Evolutionary conservation across 495 filamentous ascomycete species (phyloP).

Genomic region (Monascus purpureus): DNA sequence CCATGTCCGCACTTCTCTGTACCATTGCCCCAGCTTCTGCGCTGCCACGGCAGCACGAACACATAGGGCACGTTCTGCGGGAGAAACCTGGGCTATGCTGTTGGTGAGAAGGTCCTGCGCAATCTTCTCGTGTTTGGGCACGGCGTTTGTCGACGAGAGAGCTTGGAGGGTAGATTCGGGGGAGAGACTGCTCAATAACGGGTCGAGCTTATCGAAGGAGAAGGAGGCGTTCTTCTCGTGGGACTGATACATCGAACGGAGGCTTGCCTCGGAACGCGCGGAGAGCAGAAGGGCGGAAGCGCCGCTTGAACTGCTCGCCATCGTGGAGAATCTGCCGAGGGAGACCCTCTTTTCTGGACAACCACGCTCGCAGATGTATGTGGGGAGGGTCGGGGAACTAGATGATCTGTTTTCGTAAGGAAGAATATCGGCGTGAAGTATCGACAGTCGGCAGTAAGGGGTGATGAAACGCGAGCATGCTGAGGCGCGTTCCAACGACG

Average conservation of each 20-base stretch:
- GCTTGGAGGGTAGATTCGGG: constrained; percentile 42
- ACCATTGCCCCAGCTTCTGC: constrained; percentile 62
- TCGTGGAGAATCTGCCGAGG: constrained; percentile 9
- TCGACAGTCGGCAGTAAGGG: constrained; percentile 4
- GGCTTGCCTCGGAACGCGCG: constrained; percentile 9
- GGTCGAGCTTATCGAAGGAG: constrained; percentile 20
- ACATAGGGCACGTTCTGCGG: constrained; percentile 55
- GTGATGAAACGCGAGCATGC: constrained; percentile 15
- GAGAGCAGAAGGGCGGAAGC: constrained; percentile 18
- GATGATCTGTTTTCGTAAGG: constrained; percentile 17
- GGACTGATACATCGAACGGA: constrained; percentile 1
- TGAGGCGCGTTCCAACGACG: constrained; percentile 12
- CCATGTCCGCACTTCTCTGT: constrained; percentile 63
- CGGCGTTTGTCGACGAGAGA: constrained; percentile 38
- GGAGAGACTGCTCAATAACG: constrained; percentile 39
- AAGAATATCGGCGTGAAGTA: constrained; percentile 44
- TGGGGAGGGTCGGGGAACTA: constrained; percentile 50
- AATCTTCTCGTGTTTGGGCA: constrained; percentile 32
- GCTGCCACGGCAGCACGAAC: constrained; percentile 60
- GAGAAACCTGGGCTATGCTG: constrained; percentile 53
- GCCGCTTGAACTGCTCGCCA: constrained; percentile 19
- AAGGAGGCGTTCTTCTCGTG: constrained; percentile 3
- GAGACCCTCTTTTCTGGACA: neutral
- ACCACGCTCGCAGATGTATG: constrained; percentile 37
- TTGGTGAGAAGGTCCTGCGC: constrained; percentile 41